These are phyloP conservation scores for Olyra latifolia DNA, from an alignment of 176 grass and related monocot species.

Conservation along the genomic window DNA sequence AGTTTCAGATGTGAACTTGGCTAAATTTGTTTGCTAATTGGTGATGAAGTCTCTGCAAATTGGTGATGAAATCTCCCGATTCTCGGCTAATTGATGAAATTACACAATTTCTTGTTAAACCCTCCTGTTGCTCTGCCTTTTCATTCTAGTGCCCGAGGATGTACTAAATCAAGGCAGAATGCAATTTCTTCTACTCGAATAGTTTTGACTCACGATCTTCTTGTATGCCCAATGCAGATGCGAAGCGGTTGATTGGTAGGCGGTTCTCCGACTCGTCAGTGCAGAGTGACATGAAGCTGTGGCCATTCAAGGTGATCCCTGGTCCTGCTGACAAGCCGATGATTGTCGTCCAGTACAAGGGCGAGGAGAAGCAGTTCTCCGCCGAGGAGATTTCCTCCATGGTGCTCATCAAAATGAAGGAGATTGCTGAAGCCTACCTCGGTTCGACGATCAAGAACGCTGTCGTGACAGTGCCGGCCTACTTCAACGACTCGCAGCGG, in stretches of 20 bases:
- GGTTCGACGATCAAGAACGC: conserved; percentile 87
- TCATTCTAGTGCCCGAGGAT: background rate
- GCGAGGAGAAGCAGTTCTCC: conserved; percentile 79
- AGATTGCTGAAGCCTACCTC: conserved; percentile 87
- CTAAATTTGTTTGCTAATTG: background rate
- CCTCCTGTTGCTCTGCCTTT: background rate
- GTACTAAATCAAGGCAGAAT: background rate
- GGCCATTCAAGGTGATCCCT: conserved; percentile 84
- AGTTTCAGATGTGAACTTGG: background rate
- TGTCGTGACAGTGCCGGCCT: conserved; percentile 77
- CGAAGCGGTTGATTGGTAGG: conserved; percentile 81
- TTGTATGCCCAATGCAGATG: conserved; percentile 44
- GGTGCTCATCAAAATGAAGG: conserved; percentile 88
- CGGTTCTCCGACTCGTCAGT: conserved; percentile 67
- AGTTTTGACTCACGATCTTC: background rate
- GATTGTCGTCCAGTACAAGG: conserved; percentile 89
- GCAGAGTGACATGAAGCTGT: conserved; percentile 86
- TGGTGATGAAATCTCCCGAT: too few species aligned
- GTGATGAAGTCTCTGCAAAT: too few species aligned
- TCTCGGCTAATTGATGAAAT: background rate
- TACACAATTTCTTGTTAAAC: background rate
- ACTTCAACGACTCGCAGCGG: conserved; percentile 89
- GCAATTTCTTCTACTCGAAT: background rate
- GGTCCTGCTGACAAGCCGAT: conserved; percentile 84
- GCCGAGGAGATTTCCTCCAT: conserved; percentile 95